phyloP scores from a whole-genome alignment of 2,329 filamentous ascomycete species.

The Trichoderma koningiopsis region DNA sequence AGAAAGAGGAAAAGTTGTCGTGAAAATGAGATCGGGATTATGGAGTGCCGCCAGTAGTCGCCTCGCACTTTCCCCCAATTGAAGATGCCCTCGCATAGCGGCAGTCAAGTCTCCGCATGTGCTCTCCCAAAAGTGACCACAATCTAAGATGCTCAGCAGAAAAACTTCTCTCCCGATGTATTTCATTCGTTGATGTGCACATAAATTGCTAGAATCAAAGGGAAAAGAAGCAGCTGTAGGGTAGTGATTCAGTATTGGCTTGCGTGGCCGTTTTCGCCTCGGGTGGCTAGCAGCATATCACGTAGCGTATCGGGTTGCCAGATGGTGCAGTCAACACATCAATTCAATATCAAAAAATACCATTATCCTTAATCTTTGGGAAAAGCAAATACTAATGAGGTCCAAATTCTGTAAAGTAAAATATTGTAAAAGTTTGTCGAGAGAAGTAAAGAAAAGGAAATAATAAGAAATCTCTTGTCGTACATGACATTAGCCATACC shows the following conservation, averaged over 20 bases:
- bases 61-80: slow-evolving; percentile 4
- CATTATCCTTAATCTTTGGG: not conserved
- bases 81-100: not conserved
- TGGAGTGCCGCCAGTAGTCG: too few relatives aligned
- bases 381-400: slow-evolving; percentile 8
- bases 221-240: not conserved
- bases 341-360: not conserved
- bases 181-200: not conserved
- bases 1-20: not conserved
- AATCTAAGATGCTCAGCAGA: not conserved
- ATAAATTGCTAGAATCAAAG: not conserved
- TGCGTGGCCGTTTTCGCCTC: not conserved
- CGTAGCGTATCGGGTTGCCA: not conserved
- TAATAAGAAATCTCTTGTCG: slow-evolving; percentile 37
- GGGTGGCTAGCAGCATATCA: not conserved
- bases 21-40: not conserved
- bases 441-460: not conserved
- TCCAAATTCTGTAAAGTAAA: slow-evolving; percentile 1
- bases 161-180: not conserved
- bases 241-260: not conserved
- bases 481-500: slow-evolving; percentile 40
- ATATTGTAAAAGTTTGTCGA: slow-evolving; percentile 21
- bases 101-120: not conserved
- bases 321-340: not conserved
- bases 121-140: not conserved